Evolutionary conservation across 805 yeast genomes (phyloP), one percentile per base, ranked within the genome.

Genomic region (Candida schatavii): DNA sequence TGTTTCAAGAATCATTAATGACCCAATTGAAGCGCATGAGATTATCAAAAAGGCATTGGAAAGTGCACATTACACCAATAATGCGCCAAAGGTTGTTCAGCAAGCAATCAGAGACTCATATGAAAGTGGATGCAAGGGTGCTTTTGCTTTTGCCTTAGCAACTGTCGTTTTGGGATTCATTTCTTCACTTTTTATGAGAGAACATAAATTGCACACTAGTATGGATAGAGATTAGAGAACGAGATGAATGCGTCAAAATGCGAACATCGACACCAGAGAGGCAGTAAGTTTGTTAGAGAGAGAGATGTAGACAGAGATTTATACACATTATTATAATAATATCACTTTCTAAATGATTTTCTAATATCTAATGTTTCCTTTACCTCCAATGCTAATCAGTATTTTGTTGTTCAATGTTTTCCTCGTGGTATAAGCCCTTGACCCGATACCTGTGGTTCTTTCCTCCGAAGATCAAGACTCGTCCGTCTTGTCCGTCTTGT

Each of bases 171-270:
- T 76, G 10, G 76, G 81, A 1, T 59, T 71, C 34, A 37, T 63
- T 1, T 54, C 72, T 7, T 63, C 77, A 2, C 61, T 71, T 25
- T 61, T 79, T 41, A 76, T 82, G 62, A 73, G 70, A 46, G 88
- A 83, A 56, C 75, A 81, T 55, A 72, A 68, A 41, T 62, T 83
- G 35, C 85, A 80, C 55, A 53, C 78, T 2, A 72, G 75, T 2
- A 61, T 81, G 32, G 62, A 72, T 39, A 65, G 85, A 48, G 65
- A 63, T 21, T 62, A 45, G 42, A 35, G 20, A 29, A n/a, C n/a
- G n/a, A n/a, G n/a, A n/a, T n/a, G n/a, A n/a, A n/a, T n/a, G n/a
- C n/a, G n/a, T n/a, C n/a, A n/a, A n/a, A n/a, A n/a, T n/a, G n/a
- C n/a, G n/a, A n/a, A n/a, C n/a, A n/a, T n/a, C n/a, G n/a, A n/a